These are phyloP conservation scores for Catharanthus roseus DNA, from an alignment of 257 asterid genomes.

Conservation along the genomic window DNA sequence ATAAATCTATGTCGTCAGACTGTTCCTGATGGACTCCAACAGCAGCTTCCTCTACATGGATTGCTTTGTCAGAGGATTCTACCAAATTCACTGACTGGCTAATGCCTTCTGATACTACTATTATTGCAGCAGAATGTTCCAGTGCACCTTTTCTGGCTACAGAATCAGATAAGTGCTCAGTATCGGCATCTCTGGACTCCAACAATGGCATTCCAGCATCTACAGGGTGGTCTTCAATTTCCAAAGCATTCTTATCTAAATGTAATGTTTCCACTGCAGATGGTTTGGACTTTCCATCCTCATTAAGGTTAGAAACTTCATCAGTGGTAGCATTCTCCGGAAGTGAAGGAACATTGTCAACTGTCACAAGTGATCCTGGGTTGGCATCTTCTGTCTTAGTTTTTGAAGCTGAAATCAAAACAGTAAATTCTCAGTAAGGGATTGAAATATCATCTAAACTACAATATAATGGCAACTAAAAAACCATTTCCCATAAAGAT, in stretches of 20 bases:
- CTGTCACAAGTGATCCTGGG: constrained; percentile 20
- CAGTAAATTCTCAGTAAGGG: constrained; percentile 10
- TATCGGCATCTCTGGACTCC: constrained; percentile 1
- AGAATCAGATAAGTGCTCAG: constrained; percentile 18
- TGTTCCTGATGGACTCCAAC: constrained; percentile 22
- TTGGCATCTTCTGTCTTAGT: constrained; percentile 33
- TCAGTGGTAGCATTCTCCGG: constrained; percentile 13
- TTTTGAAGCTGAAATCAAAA: constrained; percentile 43
- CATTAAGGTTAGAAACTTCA: constrained; percentile 23
- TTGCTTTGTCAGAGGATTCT: constrained; percentile 30
- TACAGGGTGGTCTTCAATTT: not conserved
- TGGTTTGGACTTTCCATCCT: constrained; percentile 19
- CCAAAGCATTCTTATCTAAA: constrained; percentile 19
- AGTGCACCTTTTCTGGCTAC: constrained; percentile 10
- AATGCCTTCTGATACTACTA: constrained; percentile 24
- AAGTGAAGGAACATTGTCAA: constrained; percentile 7
- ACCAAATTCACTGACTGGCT: constrained; percentile 25
- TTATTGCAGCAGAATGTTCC: constrained; percentile 18
- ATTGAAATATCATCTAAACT: constrained; percentile 5
- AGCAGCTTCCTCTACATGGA: constrained; percentile 26
- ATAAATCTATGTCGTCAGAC: constrained; percentile 21
- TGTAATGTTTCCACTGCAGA: constrained; percentile 19
- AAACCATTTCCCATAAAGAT: not conserved
- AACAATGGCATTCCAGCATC: constrained; percentile 8
- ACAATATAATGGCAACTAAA: not conserved